These are phyloP conservation scores for Picea sitchensis DNA, from an alignment of 75 land plant genomes.

Conservation along the genomic window DNA sequence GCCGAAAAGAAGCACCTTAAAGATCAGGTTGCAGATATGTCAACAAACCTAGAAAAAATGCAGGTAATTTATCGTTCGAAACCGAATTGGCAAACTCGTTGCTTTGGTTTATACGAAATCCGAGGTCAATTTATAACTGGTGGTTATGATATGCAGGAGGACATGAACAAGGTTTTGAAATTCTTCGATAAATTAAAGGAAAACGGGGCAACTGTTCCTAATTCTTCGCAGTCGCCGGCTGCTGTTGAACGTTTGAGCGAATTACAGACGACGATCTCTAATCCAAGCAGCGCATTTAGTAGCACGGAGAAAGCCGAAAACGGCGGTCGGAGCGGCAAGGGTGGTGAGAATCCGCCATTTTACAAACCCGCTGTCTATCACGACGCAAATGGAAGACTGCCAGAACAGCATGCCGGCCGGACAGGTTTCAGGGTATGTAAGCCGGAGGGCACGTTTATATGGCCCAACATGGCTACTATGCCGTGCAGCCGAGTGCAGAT, in stretches of 20 bases:
- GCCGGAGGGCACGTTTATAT: slow-evolving; percentile 61
- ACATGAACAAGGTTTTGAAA: not conserved
- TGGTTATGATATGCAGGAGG: not conserved
- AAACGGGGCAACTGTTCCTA: not conserved
- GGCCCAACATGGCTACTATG: slow-evolving; percentile 46
- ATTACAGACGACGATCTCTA: not conserved
- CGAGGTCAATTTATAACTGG: not conserved
- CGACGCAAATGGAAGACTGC: not conserved
- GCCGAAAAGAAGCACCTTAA: slow-evolving; percentile 11
- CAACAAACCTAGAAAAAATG: not conserved
- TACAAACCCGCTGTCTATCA: not conserved
- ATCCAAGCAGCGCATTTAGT: not conserved
- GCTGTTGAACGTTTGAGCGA: not conserved
- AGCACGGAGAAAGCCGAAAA: not conserved
- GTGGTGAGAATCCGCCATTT: not conserved
- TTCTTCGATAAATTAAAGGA: not conserved
- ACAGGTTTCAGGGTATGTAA: slow-evolving; percentile 73
- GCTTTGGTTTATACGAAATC: slow-evolving; percentile 1
- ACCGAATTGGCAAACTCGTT: not conserved
- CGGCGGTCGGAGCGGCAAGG: not conserved
- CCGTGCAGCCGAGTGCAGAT: not conserved
- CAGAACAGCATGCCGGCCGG: not conserved
- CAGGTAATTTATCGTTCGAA: slow-evolving; percentile 8
- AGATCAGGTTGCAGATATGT: slow-evolving; percentile 2
- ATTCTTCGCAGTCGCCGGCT: not conserved